Conservation (phyloP, 2,329 filamentous ascomycete species). For the Sporothrix pseudoabietina region DNA sequence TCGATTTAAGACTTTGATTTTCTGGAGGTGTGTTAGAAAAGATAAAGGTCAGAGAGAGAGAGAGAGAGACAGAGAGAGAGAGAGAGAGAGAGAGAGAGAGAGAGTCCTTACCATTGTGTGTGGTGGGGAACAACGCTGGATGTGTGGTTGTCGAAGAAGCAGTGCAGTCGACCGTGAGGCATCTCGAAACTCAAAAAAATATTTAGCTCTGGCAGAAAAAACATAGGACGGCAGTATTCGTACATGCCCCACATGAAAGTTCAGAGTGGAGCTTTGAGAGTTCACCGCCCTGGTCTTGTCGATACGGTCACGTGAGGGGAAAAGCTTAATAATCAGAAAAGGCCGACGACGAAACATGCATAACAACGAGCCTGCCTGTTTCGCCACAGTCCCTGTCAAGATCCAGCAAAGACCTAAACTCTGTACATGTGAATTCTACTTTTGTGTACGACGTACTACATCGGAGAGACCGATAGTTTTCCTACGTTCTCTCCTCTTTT, state of each 20-base stretch:
- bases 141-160: not conserved
- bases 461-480: not conserved
- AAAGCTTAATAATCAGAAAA: not conserved
- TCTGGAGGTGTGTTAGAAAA: conserved; percentile 25
- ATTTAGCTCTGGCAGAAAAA: conserved; percentile 6
- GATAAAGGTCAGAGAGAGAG: not conserved
- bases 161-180: not conserved
- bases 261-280: not conserved
- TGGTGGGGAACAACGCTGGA: not conserved
- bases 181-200: conserved; percentile 12
- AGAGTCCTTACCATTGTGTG: not conserved
- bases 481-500: not conserved
- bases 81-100: too few relatives aligned
- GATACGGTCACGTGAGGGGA: not conserved
- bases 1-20: conserved; percentile 35
- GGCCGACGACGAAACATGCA: not conserved
- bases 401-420: not conserved
- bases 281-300: not conserved
- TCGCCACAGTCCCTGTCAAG: conserved; percentile 1
- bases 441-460: too few relatives aligned
- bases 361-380: not conserved
- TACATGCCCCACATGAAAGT: not conserved
- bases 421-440: not conserved
- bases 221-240: conserved; percentile 8
- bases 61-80: too few relatives aligned